A percentile compares a stretch with the other conserved stretches of the same genome.
Conservation (phyloP, 768 basidiomycete species). For the Russula griseocarnosa region DNA sequence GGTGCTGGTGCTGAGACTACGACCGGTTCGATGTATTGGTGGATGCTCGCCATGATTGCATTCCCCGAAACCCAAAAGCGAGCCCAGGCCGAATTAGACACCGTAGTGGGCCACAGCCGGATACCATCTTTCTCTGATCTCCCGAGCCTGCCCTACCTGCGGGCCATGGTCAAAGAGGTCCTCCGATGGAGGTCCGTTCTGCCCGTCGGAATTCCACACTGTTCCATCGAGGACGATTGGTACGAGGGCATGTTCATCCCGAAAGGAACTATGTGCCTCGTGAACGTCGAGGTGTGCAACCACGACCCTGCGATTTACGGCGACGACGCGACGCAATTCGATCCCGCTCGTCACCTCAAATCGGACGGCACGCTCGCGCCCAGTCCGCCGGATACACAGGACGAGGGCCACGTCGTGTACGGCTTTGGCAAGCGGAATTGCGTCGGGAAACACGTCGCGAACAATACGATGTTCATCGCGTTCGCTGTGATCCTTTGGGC, state of each 20-base stretch:
- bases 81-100: slow-evolving; percentile 30
- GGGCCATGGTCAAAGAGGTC: slow-evolving; percentile 29
- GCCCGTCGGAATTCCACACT: slow-evolving; percentile 27
- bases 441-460: slow-evolving; percentile 36
- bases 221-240: slow-evolving; percentile 32
- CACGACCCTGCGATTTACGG: slow-evolving; percentile 33
- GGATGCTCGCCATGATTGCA: slow-evolving; percentile 29
- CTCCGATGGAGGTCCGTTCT: slow-evolving; percentile 27
- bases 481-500: slow-evolving; percentile 35
- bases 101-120: slow-evolving; percentile 27
- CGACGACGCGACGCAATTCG: slow-evolving; percentile 29
- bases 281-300: slow-evolving; percentile 34
- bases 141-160: slow-evolving; percentile 28
- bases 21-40: slow-evolving; percentile 24
- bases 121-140: slow-evolving; percentile 29
- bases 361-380: slow-evolving; percentile 29
- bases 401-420: slow-evolving; percentile 34
- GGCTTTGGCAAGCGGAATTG: slow-evolving; percentile 37
- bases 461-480: slow-evolving; percentile 36
- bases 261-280: slow-evolving; percentile 36
- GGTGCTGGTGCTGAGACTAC: slow-evolving; percentile 28
- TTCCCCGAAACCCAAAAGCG: slow-evolving; percentile 27
- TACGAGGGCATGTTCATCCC: slow-evolving; percentile 37
- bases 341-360: slow-evolving; percentile 33
- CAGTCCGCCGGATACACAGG: slow-evolving; percentile 32